phyloP scores from a whole-genome alignment of 768 basidiomycete species.

The Fomitopsis serialis region DNA sequence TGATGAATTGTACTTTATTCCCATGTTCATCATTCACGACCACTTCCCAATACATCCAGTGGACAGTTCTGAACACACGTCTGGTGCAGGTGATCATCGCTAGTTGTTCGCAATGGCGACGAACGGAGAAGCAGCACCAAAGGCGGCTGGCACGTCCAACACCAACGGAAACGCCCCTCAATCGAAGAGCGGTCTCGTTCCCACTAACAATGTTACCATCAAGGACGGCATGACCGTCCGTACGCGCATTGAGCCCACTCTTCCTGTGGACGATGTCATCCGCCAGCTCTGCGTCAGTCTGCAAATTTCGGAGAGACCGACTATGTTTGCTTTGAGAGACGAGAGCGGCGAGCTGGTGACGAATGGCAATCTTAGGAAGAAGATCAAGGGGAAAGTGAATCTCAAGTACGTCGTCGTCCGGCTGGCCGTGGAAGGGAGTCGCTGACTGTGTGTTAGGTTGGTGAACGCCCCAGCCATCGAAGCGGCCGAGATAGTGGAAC shows the following conservation, averaged over 20 bases:
- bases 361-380: conserved; percentile 78
- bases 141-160: conserved; percentile 3
- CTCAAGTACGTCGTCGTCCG: conserved; percentile 54
- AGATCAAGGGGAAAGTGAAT: conserved; percentile 73
- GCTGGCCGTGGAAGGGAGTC: not conserved
- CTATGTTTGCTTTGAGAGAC: conserved; percentile 74
- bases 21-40: not conserved
- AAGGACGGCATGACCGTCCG: conserved; percentile 71
- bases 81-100: not conserved
- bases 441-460: conserved; percentile 40
- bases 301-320: conserved; percentile 68
- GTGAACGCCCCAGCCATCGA: conserved; percentile 78
- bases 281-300: conserved; percentile 79
- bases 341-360: conserved; percentile 82
- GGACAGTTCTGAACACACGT: not conserved
- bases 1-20: not conserved
- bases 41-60: not conserved
- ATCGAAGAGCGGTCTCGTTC: conserved; percentile 43
- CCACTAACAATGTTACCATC: conserved; percentile 82
- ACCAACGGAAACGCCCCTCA: conserved; percentile 13
- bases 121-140: conserved; percentile 7
- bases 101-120: conserved; percentile 8
- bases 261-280: conserved; percentile 81
- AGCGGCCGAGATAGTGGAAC: conserved; percentile 70
- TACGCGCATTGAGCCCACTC: conserved; percentile 78